Conservation (phyloP, 2,329 filamentous ascomycete species). For the Aureobasidium lini region DNA sequence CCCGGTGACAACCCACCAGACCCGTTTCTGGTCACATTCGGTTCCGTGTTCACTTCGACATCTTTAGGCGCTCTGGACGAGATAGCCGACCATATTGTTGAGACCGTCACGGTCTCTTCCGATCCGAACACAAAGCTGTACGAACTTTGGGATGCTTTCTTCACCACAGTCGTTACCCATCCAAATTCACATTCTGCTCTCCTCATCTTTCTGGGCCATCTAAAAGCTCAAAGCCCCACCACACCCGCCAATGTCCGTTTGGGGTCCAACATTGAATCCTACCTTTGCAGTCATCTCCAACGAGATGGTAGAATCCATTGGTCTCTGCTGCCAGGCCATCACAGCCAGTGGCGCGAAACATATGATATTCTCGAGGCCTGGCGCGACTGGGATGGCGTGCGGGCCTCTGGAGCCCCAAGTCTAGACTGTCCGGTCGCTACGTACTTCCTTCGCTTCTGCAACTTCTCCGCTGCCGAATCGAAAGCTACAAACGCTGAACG, state of each 20-base stretch:
- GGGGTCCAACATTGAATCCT: not conserved
- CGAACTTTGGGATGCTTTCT: not conserved
- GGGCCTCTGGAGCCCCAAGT: not conserved
- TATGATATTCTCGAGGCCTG: not conserved
- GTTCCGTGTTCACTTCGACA: not conserved
- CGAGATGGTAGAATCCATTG: not conserved
- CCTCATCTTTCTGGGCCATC: not conserved
- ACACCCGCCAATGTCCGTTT: not conserved
- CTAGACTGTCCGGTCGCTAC: not conserved
- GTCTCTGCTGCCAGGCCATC: not conserved
- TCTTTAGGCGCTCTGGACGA: not conserved
- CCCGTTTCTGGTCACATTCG: not conserved
- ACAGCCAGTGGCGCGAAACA: not conserved
- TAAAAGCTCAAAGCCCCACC: not conserved
- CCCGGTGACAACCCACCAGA: not conserved
- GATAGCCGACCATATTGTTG: not conserved
- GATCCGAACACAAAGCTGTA: not conserved
- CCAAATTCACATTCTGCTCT: not conserved
- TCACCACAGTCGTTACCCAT: not conserved
- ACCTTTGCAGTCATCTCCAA: not conserved
- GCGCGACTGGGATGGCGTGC: not conserved
- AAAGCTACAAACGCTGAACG: not conserved
- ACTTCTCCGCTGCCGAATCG: not conserved
- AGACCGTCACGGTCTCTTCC: not conserved
- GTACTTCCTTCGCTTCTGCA: not conserved